Evolutionary conservation across 2,329 filamentous ascomycete species (phyloP).

Genomic region (Anthostomella pinea): DNA sequence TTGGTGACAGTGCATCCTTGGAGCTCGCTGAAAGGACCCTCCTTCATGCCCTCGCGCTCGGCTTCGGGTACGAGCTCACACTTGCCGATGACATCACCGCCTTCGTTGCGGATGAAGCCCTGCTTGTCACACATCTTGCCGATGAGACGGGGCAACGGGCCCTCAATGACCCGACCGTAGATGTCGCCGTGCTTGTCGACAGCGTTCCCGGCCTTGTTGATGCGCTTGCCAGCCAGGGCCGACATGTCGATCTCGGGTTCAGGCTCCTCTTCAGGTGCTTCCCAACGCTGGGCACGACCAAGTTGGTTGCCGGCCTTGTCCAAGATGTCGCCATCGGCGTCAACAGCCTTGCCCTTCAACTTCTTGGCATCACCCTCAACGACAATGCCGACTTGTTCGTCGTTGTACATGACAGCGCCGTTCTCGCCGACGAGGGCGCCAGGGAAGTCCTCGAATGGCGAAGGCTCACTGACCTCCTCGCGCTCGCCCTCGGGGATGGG

Average conservation of each 20-base stretch:
- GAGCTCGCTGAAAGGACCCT: constrained; percentile 68
- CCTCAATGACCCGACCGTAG: constrained; percentile 65
- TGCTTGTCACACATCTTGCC: constrained; percentile 71
- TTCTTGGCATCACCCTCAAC: constrained; percentile 62
- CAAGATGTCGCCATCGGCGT: constrained; percentile 66
- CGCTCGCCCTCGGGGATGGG: constrained; percentile 56
- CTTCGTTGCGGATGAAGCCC: constrained; percentile 69
- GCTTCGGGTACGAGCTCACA: constrained; percentile 66
- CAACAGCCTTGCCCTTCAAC: constrained; percentile 63
- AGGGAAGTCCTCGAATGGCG: constrained; percentile 59
- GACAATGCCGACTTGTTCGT: constrained; percentile 57
- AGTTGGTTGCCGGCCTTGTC: constrained; percentile 66
- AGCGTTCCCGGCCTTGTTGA: constrained; percentile 67
- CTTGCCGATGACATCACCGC: constrained; percentile 66
- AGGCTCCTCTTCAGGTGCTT: constrained; percentile 47
- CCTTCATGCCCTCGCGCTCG: constrained; percentile 60
- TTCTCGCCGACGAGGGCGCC: constrained; percentile 51
- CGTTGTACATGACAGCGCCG: constrained; percentile 51
- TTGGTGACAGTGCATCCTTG: constrained; percentile 63
- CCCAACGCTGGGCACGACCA: constrained; percentile 67
- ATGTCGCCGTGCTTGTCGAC: constrained; percentile 54
- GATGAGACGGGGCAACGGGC: constrained; percentile 59
- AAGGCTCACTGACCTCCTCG: constrained; percentile 43
- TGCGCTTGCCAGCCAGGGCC: constrained; percentile 63
- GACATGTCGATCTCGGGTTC: constrained; percentile 57